Conservation (phyloP, 1,284 basidiomycete genomes). For the Trichosporon asahii region DNA sequence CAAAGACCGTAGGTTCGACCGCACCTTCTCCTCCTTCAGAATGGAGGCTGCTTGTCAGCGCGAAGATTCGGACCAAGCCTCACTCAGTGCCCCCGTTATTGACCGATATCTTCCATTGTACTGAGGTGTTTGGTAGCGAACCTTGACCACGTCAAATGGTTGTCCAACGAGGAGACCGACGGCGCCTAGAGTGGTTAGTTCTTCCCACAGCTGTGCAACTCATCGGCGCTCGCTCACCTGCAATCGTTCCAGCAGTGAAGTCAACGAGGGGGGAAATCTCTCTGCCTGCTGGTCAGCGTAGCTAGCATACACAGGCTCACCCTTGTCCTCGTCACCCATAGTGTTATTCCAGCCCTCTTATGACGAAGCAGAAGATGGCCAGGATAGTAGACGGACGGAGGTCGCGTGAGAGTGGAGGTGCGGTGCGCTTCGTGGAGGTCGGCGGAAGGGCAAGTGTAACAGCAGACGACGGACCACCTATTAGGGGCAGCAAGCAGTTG, state of each 20-base stretch:
- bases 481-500: background rate
- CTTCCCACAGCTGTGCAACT: background rate
- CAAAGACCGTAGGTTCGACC: too few species aligned
- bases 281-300: background rate
- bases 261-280: constrained; percentile 37
- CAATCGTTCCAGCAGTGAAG: constrained; percentile 48
- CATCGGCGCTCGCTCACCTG: constrained; percentile 30
- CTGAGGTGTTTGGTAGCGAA: constrained; percentile 49
- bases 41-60: constrained; percentile 12
- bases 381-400: background rate
- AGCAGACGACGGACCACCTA: background rate
- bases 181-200: constrained; percentile 37
- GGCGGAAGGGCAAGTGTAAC: background rate
- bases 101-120: constrained; percentile 44
- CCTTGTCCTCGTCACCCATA: background rate
- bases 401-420: constrained; percentile 4
- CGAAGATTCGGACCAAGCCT: constrained; percentile 16
- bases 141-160: constrained; percentile 52
- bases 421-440: background rate
- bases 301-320: background rate
- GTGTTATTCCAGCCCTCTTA: too few species aligned
- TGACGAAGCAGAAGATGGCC: background rate
- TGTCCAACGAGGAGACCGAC: constrained; percentile 52
- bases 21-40: constrained; percentile 17
- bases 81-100: constrained; percentile 45